These are phyloP conservation scores for Fusarium oxysporum DNA, from an alignment of 2,329 filamentous ascomycete genomes.

Conservation along the genomic window DNA sequence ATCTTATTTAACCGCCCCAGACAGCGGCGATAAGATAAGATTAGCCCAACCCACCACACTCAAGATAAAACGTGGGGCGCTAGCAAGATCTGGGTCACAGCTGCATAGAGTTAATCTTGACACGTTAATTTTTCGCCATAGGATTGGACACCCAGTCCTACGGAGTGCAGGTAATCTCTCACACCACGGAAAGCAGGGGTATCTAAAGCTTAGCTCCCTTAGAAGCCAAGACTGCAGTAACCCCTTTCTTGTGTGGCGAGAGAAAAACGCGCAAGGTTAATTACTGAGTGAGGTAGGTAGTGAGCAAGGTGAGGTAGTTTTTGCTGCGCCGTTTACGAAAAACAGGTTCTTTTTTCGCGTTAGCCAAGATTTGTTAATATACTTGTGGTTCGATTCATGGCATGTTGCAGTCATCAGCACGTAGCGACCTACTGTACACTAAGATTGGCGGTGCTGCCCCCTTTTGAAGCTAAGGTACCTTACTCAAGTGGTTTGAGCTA, in stretches of 20 bases:
- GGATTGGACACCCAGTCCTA: slow-evolving; percentile 10
- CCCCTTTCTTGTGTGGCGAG: not conserved
- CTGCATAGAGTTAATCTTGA: slow-evolving; percentile 27
- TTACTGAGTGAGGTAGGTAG: not conserved
- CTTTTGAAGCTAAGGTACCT: not conserved
- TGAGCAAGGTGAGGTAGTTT: not conserved
- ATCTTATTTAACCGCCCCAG: not conserved
- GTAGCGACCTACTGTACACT: too few relatives aligned
- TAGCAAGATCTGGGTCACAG: slow-evolving; percentile 5
- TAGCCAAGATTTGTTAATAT: not conserved
- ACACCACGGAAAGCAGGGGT: not conserved
- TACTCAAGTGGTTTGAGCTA: not conserved
- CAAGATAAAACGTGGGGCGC: slow-evolving; percentile 9
- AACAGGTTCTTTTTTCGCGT: not conserved
- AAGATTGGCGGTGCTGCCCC: not conserved
- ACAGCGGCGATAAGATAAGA: not conserved
- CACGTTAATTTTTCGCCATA: slow-evolving; percentile 11
- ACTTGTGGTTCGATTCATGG: slow-evolving; percentile 13
- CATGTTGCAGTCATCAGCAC: not conserved
- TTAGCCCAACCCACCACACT: not conserved
- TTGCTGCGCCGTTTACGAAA: not conserved
- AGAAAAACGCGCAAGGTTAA: not conserved
- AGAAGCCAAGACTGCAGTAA: not conserved
- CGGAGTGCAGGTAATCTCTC: slow-evolving; percentile 1
- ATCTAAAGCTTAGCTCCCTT: slow-evolving; percentile 19